Percentiles rank a stretch among this genome's conserved stretches.
Evolutionary conservation across 441 rosid species (phyloP).

Genomic region (Eruca vesicaria): DNA sequence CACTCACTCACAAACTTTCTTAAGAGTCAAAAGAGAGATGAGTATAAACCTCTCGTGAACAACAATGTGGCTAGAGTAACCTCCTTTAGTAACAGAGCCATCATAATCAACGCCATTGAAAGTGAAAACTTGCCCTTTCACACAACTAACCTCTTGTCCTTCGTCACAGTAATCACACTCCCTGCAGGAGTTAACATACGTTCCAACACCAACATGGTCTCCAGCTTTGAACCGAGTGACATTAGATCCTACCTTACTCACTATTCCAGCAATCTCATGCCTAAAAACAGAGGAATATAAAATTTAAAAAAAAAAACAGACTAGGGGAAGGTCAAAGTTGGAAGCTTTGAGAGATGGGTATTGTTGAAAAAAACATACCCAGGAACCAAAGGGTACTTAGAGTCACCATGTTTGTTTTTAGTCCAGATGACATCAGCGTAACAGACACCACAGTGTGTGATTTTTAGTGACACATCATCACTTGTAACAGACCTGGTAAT

Average conservation of each 20-base stretch:
- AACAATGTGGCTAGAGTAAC: conserved; percentile 72
- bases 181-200: conserved; percentile 79
- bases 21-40: background rate
- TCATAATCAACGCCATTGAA: conserved; percentile 71
- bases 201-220: conserved; percentile 89
- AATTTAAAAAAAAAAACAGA: background rate
- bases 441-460: conserved; percentile 92
- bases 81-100: conserved; percentile 85
- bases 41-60: conserved; percentile 64
- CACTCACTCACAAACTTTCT: background rate
- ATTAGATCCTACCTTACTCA: conserved; percentile 71
- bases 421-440: conserved; percentile 83
- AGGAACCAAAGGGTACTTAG: conserved; percentile 84
- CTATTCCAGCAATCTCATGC: conserved; percentile 86
- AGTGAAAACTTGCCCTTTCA: conserved; percentile 53
- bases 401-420: conserved; percentile 53
- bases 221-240: conserved; percentile 66
- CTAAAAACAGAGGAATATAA: conserved; percentile 32
- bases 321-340: background rate
- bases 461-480: conserved; percentile 73
- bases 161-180: conserved; percentile 69
- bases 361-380: conserved; percentile 53
- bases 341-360: background rate
- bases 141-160: conserved; percentile 55
- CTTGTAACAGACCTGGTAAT: conserved; percentile 51